phyloP scores from a whole-genome alignment of 495 filamentous ascomycete genomes.

The Aspergillus panamensis region DNA sequence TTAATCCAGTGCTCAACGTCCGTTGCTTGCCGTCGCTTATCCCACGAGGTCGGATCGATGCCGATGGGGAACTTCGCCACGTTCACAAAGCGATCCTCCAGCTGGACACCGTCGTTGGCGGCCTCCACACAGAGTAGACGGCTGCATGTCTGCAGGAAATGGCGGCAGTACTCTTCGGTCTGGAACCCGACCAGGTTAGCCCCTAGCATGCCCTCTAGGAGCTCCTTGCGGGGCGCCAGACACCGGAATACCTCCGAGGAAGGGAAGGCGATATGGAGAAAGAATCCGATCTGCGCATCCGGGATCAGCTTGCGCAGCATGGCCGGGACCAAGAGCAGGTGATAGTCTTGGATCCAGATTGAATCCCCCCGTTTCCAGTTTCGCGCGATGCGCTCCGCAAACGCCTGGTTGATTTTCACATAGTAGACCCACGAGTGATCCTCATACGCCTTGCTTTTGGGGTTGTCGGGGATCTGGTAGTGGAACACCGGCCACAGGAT shows the following conservation, averaged over 20 bases:
- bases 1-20: constrained; percentile 75
- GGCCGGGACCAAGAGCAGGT: constrained; percentile 81
- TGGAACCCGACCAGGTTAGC: constrained; percentile 91
- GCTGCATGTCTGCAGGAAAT: constrained; percentile 92
- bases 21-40: constrained; percentile 63
- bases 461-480: constrained; percentile 93
- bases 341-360: constrained; percentile 95
- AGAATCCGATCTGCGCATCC: constrained; percentile 91
- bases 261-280: constrained; percentile 90
- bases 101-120: constrained; percentile 77
- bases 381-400: constrained; percentile 81
- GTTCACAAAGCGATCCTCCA: constrained; percentile 91
- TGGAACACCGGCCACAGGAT: constrained; percentile 91
- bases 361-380: constrained; percentile 88
- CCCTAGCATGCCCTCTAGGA: constrained; percentile 86
- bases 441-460: constrained; percentile 94
- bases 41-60: constrained; percentile 75
- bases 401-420: constrained; percentile 81
- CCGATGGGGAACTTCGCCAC: constrained; percentile 66
- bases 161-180: constrained; percentile 84
- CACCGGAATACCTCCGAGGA: constrained; percentile 94
- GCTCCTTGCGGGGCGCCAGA: constrained; percentile 74
- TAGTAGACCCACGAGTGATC: constrained; percentile 97
- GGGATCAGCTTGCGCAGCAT: constrained; percentile 85
- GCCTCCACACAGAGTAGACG: constrained; percentile 82